Evolutionary conservation across 257 asterid species (phyloP).

Genomic region (Nicotiana attenuata): DNA sequence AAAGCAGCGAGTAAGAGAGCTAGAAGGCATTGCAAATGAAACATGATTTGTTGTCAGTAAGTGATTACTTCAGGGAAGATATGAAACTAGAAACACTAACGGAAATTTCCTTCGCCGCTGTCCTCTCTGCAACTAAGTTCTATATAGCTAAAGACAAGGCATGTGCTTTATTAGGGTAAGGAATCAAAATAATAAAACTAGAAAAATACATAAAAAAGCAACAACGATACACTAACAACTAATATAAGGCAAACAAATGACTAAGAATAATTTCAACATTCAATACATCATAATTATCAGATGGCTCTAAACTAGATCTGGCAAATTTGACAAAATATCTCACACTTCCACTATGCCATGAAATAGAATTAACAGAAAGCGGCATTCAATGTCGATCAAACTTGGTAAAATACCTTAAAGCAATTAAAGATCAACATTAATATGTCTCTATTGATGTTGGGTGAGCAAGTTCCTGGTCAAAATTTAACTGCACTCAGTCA

Average conservation of each 20-base stretch:
- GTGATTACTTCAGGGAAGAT: too few species aligned
- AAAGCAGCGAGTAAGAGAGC: too few species aligned
- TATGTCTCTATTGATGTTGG: neutral
- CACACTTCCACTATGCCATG: neutral
- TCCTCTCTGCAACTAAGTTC: too few species aligned
- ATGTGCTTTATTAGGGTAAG: too few species aligned
- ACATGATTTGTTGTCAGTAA: too few species aligned
- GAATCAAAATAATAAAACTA: too few species aligned
- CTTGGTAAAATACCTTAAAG: neutral
- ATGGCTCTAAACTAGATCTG: neutral
- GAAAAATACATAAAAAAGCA: too few species aligned
- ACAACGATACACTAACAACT: too few species aligned
- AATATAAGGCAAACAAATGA: neutral
- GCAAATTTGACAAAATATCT: neutral
- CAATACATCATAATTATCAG: neutral
- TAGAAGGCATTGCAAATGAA: too few species aligned
- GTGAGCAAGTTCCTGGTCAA: neutral
- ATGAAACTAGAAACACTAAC: too few species aligned
- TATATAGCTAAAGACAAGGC: too few species aligned
- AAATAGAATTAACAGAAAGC: neutral
- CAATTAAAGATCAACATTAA: neutral
- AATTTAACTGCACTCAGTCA: neutral
- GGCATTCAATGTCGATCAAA: neutral
- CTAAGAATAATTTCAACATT: neutral
- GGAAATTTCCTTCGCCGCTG: too few species aligned